Base-by-base conservation (phyloP, 768 basidiomycete species). In the Collybia nuda region DNA sequence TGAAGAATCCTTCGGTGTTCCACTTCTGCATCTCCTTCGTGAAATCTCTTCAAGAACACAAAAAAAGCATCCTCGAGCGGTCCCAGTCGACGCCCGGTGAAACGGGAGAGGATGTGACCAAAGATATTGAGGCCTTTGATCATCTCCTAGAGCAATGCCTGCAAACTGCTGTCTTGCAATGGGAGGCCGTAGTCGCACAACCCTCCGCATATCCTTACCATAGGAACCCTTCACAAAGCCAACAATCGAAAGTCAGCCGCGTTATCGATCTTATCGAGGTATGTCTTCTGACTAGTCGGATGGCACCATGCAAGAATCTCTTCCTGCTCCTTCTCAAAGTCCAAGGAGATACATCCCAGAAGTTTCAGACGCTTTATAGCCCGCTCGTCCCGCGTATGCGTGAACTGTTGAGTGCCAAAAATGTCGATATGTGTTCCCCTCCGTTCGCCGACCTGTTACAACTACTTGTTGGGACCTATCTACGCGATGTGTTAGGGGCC, bases 371-470 rank as follows among this genome's bases (percentile, higher is more conserved):
- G 6, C 40, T 68, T 8, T 67, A 68, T 51, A 55, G 17, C 8
- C 66, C 65, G 5, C 48, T 71, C 2, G 45, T 70, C 3, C 54
- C 62, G 12, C 54, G 49, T 8, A 56, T 72, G 7, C 49, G 54
- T n/a, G 26, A 52, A 14, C 37, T 59, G 21, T 49, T 69, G 40
- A 22, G 17, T 2, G 48, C 51, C 23, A 52, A 54, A 11, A 44
- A 56, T 0, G 40, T 62, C 9, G 52, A 59, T 12, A n/a, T 68
- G 6, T 50, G 39, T 36, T 47, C 54, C 11, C 21, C 60, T n/a
- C 67, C 70, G 3, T 71, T 71, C 41, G 50, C 47, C 23, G 60
- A 62, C 32, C 60, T 72, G 14, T 48, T 68, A 12, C 61, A 63
- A 41, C 54, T 59, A 15, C 44, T 69, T 11, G 56, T 74, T 14